A percentile compares a stretch with the other conserved stretches of the same genome.
Conservation (phyloP, 1,284 basidiomycete genomes). For the Fomes fomentarius region DNA sequence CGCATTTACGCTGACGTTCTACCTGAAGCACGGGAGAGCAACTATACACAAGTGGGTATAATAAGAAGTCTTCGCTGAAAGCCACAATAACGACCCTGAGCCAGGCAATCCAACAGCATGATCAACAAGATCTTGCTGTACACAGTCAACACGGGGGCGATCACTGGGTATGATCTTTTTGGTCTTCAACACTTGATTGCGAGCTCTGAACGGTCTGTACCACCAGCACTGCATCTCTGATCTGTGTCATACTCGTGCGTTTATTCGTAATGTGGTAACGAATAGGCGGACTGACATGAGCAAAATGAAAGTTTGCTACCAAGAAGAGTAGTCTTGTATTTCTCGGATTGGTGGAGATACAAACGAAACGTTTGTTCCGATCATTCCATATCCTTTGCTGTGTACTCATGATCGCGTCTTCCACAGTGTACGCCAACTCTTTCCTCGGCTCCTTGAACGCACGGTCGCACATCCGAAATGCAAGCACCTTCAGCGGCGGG, state of each 20-base stretch:
- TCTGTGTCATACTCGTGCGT: slow-evolving; percentile 20
- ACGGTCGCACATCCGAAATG: slow-evolving; percentile 20
- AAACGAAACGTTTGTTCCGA: slow-evolving; percentile 16
- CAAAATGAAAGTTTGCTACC: slow-evolving; percentile 22
- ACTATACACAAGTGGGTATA: slow-evolving; percentile 10
- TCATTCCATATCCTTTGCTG: background rate
- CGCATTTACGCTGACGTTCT: slow-evolving; percentile 19
- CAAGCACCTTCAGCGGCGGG: background rate
- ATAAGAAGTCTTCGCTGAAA: background rate
- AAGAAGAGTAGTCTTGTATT: slow-evolving; percentile 22
- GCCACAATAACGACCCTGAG: background rate
- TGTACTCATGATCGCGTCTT: background rate
- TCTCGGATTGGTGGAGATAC: slow-evolving; percentile 22
- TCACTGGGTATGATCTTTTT: slow-evolving; percentile 15
- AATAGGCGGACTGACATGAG: no score
- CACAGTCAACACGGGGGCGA: slow-evolving; percentile 23
- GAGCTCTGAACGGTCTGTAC: no score
- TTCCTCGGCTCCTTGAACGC: slow-evolving; percentile 24
- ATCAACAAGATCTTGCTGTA: slow-evolving; percentile 21
- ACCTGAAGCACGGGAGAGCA: slow-evolving; percentile 15
- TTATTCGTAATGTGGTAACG: no score
- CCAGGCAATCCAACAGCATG: slow-evolving; percentile 19
- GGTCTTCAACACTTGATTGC: no score
- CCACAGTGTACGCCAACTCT: slow-evolving; percentile 23
- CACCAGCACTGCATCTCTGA: slow-evolving; percentile 16